Percentiles rank a stretch among this genome's conserved stretches.
Evolutionary conservation across 2,329 filamentous ascomycete species (phyloP).

Genomic region (Ilyonectria sp.): DNA sequence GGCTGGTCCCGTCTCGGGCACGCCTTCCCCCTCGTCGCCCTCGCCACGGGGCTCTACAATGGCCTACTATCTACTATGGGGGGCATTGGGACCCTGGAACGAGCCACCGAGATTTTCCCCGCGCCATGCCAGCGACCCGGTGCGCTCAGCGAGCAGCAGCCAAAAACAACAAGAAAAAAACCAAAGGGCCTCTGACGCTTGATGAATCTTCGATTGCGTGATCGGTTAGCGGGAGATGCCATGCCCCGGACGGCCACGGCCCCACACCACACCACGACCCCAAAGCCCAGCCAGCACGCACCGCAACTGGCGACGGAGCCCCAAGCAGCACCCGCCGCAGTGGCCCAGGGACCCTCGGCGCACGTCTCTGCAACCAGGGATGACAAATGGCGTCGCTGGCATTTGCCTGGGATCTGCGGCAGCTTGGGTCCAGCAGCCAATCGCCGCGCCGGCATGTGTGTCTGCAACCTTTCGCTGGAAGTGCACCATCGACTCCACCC

Average conservation of each 20-base stretch:
- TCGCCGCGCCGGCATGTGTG: conserved; percentile 26
- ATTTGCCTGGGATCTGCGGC: conserved; percentile 43
- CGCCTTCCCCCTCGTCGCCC: conserved; percentile 13
- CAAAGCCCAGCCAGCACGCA: conserved; percentile 3
- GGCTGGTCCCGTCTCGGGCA: conserved; percentile 30
- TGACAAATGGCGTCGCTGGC: conserved; percentile 44
- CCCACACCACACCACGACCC: conserved; percentile 33
- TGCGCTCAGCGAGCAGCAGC: neutral
- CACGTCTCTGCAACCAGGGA: conserved; percentile 44
- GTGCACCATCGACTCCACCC: conserved; percentile 41
- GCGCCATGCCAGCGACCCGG: conserved; percentile 39
- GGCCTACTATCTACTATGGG: neutral
- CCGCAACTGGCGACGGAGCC: conserved; percentile 7
- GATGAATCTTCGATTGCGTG: conserved; percentile 52
- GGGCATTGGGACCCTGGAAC: conserved; percentile 20
- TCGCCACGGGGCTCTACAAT: conserved; percentile 20
- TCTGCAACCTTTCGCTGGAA: neutral
- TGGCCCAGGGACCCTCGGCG: conserved; percentile 20
- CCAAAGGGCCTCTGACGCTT: conserved; percentile 40
- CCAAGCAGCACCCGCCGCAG: conserved; percentile 5
- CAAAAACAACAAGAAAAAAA: conserved; percentile 28
- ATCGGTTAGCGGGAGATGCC: conserved; percentile 51
- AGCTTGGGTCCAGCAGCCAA: conserved; percentile 31
- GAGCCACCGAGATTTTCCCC: conserved; percentile 47
- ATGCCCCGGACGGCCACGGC: conserved; percentile 48